phyloP scores from a whole-genome alignment of 140 eudicot genomes.

The Cichorium intybus region DNA sequence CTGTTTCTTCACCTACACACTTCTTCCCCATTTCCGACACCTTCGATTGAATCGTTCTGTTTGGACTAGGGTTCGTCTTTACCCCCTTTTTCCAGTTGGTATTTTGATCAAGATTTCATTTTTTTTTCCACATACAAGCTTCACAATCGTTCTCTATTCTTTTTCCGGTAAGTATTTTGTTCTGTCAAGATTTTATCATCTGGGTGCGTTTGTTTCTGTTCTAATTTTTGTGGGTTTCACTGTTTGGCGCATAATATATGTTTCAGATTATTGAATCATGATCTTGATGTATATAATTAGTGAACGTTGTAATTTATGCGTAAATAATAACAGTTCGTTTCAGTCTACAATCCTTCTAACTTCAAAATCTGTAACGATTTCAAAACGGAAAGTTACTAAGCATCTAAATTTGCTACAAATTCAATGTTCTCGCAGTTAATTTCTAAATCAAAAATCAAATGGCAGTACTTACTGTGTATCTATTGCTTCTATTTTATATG shows the following conservation, averaged over 20 bases:
- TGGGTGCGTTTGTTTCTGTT: not conserved
- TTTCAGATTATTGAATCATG: slow-evolving; percentile 9
- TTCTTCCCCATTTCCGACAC: slow-evolving; percentile 17
- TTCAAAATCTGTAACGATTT: not conserved
- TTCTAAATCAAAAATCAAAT: not conserved
- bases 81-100: not conserved
- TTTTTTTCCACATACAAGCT: slow-evolving; percentile 1
- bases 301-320: not conserved
- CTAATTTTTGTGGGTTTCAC: not conserved
- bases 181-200: not conserved
- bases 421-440: not conserved
- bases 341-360: not conserved
- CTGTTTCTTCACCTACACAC: not conserved
- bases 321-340: not conserved
- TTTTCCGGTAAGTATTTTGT: slow-evolving; percentile 2
- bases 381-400: not conserved
- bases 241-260: not conserved
- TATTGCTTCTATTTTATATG: not conserved
- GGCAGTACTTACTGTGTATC: not conserved
- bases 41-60: slow-evolving; percentile 4
- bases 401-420: not conserved
- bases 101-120: slow-evolving; percentile 15
- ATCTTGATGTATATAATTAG: not conserved
- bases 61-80: not conserved
- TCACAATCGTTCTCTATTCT: not conserved